Percentiles rank a stretch among this genome's conserved stretches.
Evolutionary conservation across 2,329 filamentous ascomycete genomes (phyloP).

Genomic region (Neonectria ditissima): DNA sequence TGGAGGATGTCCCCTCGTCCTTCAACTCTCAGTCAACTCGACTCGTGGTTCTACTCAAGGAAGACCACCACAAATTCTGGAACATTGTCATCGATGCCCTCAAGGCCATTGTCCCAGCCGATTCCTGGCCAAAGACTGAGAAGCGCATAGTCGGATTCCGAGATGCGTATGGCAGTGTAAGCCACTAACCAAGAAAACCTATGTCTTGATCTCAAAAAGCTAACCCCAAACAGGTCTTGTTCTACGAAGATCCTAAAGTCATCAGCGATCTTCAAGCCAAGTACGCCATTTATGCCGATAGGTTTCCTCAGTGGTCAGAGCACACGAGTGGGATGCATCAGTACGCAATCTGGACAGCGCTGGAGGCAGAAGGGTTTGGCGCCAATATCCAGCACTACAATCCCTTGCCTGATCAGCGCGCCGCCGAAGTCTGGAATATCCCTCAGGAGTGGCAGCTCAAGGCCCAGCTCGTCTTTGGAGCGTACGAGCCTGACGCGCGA

Average conservation of each 20-base stretch:
- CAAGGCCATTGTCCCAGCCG: constrained; percentile 59
- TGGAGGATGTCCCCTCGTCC: constrained; percentile 69
- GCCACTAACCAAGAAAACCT: background rate
- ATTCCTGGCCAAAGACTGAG: constrained; percentile 15
- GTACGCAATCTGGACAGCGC: constrained; percentile 71
- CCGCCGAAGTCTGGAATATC: constrained; percentile 65
- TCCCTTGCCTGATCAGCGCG: constrained; percentile 70
- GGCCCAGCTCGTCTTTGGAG: constrained; percentile 73
- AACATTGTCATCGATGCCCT: constrained; percentile 67
- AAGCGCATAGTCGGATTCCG: constrained; percentile 54
- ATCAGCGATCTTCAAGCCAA: constrained; percentile 8
- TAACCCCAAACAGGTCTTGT: constrained; percentile 55
- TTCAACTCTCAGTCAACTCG: constrained; percentile 78
- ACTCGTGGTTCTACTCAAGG: constrained; percentile 71
- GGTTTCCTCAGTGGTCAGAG: constrained; percentile 71
- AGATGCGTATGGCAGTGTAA: constrained; percentile 65
- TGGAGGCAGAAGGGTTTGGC: constrained; percentile 73
- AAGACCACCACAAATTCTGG: constrained; percentile 76
- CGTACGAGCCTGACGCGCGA: too few relatives aligned
- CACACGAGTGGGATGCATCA: constrained; percentile 77
- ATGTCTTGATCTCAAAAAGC: background rate
- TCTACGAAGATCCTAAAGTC: constrained; percentile 72
- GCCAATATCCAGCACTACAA: constrained; percentile 78
- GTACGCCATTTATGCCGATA: constrained; percentile 69
- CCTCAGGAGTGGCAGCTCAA: constrained; percentile 67